Evolutionary conservation across 1,139 yeast species (phyloP).

Genomic region (Pneumocystis jirovecii): DNA sequence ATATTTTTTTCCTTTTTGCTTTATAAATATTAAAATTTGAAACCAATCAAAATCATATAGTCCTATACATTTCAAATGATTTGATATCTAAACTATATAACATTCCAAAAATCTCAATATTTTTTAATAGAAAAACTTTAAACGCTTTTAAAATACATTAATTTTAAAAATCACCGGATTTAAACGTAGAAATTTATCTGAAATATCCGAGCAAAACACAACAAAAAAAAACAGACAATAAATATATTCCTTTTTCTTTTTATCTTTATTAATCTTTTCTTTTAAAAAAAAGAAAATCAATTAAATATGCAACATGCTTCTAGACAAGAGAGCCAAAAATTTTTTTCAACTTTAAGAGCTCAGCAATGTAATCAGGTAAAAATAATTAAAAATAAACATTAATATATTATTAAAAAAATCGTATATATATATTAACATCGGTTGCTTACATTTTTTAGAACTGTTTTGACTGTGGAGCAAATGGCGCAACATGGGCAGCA

Average conservation of each 20-base stretch:
- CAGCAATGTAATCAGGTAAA: constrained; percentile 5
- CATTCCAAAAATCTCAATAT: too few relatives aligned
- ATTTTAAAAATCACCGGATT: not conserved
- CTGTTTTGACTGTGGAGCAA: constrained; percentile 89
- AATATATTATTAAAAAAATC: not conserved
- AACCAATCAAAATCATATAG: not conserved
- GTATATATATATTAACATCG: constrained; percentile 1
- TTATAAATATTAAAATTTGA: not conserved
- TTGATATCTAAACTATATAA: not conserved
- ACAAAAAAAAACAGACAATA: not conserved
- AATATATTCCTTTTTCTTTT: not conserved
- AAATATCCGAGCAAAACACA: not conserved
- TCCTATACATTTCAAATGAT: not conserved
- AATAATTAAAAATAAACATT: too few relatives aligned
- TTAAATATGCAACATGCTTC: constrained; percentile 1
- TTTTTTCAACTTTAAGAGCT: constrained; percentile 1
- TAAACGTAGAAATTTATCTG: not conserved
- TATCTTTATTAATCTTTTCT: not conserved
- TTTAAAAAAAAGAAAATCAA: not conserved
- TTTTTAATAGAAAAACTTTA: not conserved
- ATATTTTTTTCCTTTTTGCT: not conserved
- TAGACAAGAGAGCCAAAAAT: constrained; percentile 3
- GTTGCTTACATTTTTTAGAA: not conserved
- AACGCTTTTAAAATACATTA: not conserved
- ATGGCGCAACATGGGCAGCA: constrained; percentile 98